Base-by-base conservation (phyloP, 1,284 basidiomycete genomes). In the Heliocybe sulcata region DNA sequence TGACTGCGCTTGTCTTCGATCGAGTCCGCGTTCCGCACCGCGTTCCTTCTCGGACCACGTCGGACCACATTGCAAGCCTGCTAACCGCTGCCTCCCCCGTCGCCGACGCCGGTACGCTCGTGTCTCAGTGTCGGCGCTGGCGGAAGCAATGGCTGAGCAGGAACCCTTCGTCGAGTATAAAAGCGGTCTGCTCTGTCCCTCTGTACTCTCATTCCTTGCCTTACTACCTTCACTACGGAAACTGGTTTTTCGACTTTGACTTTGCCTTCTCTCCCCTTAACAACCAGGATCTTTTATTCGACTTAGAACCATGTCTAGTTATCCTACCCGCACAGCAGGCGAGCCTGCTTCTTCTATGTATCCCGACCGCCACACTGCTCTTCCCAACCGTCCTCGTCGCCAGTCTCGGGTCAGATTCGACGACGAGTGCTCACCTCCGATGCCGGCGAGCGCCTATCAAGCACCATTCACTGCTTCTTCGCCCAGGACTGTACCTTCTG, bases 11-110 rank as follows among this genome's bases (percentile, higher is more conserved):
- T 49, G 47, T 29, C 27, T 31, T 49, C 23, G 27, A 25, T 25
- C 47, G 47, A 49, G 47, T 16, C 47, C 22, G 47, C 22, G 33
- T 22, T 53, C 26, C 38, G 16, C 19, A n/a, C 19, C 10, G 29
- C 45, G 8, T 35, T 16, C 45, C 54, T 54, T 59, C 60, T 58
- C 48, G 55, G 61, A 55, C 55, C 45, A 42, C 19, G 16, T n/a
- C 38, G 38, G 38, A 42, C 38, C 6, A 16, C 38, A 42, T 42
- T 16, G n/a, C 8, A n/a, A 42, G 6, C 8, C 38, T n/a, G 38
- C 38, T 20, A 6, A 20, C 16, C 38, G 38, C 38, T 16, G 38
- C 38, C 19, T 42, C 38, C 38, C 9, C 33, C 33, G 33, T 16
- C 9, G 33, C 33, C 33, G 33, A 35, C 33, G 38, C 12, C n/a